Base-by-base conservation (phyloP, 345 rosid genomes). In the Psidium friedrichsthalianum region DNA sequence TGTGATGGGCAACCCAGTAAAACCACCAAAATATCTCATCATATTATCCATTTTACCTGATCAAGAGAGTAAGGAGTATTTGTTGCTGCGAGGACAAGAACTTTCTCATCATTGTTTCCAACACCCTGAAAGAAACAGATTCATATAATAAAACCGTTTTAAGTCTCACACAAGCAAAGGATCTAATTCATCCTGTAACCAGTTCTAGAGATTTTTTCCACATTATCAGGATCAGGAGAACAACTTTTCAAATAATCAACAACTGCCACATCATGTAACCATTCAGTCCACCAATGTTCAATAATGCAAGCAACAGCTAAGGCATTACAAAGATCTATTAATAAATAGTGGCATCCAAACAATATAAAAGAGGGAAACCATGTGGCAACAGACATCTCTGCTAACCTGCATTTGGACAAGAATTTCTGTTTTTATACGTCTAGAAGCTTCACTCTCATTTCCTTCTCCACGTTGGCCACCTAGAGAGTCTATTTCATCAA, bases 401-500 rank as follows among this genome's bases (percentile, higher is more conserved):
- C 69, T 86, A 87, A 96, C 99, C 99, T 96, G 99, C 99, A 96
- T 96, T 90, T 96, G 99, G 86, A 96, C 99, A 82, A 96, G 98
- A 88, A 96, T 97, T 90, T 96, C 99, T 54, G 99, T 96, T 91
- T 96, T 96, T 58, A 96, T 95, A 81, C 99, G 96, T 87, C 99
- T 91, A 82, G 99, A 96, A 74, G 99, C 99, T 92, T 96, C 99
- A 86, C 94, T 96, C 87, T 96, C 99, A 78, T 95, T 95, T 83
- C 99, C 98, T 91, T 96, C 99, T 82, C 99, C 98, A 59, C 98
- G 95, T 82, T 92, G 94, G 82, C 99, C 99, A 81, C 99, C 91
- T 82, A 96, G 88, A 69, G 98, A 95, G 90, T 96, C 99, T 87
- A 96, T 95, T 93, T 96, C 99, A 91, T 96, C 99, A 81, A 96